phyloP scores from a whole-genome alignment of 179 eudicot genomes.

The Amaranthus tricolor region DNA sequence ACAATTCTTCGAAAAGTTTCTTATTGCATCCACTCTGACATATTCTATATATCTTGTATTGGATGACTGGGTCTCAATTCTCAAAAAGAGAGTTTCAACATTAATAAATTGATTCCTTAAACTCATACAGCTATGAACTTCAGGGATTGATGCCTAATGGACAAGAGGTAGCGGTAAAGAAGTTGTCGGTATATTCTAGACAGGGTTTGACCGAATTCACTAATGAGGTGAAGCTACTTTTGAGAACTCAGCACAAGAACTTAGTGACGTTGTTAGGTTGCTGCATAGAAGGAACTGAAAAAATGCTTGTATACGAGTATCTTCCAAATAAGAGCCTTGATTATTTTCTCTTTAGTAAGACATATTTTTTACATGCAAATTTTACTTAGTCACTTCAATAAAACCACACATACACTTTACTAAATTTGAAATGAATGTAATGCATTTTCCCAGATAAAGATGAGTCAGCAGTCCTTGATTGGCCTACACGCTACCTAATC shows the following conservation, averaged over 20 bases:
- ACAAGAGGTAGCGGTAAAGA: slow-evolving; percentile 80
- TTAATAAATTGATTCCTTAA: neutral
- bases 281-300: slow-evolving; percentile 76
- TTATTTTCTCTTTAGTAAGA: slow-evolving; percentile 68
- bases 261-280: slow-evolving; percentile 77
- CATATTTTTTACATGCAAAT: neutral
- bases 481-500: slow-evolving; percentile 61
- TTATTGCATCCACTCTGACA: too few relatives aligned
- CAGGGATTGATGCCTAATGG: slow-evolving; percentile 84
- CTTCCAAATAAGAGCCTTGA: slow-evolving; percentile 85
- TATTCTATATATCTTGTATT: too few relatives aligned
- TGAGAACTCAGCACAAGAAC: slow-evolving; percentile 71
- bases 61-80: neutral
- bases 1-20: too few relatives aligned
- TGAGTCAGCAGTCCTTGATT: slow-evolving; percentile 51
- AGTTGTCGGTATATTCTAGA: slow-evolving; percentile 59
- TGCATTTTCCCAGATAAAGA: slow-evolving; percentile 41
- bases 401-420: neutral
- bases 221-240: slow-evolving; percentile 69
- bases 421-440: slow-evolving; percentile 11
- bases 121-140: slow-evolving; percentile 11
- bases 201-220: slow-evolving; percentile 64
- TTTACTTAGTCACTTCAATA: neutral
- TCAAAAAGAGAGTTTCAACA: neutral
- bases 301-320: slow-evolving; percentile 90